Evolutionary conservation across 2,329 filamentous ascomycete species (phyloP).

Genomic region (Hortaea werneckii): DNA sequence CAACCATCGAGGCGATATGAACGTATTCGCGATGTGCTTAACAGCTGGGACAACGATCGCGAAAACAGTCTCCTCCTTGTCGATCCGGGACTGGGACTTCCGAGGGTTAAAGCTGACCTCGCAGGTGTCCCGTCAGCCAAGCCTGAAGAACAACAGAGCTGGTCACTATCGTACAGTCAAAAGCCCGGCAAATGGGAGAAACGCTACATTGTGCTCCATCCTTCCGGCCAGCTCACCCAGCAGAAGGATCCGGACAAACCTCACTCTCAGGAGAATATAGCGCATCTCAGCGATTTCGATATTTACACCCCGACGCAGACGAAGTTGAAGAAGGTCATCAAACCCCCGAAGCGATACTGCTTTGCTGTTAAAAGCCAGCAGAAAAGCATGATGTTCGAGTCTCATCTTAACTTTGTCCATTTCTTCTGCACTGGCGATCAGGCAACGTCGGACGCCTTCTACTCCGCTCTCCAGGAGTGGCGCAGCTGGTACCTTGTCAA

Average conservation of each 20-base stretch:
- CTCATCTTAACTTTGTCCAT: no score
- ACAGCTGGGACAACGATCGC: no score
- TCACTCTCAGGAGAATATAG: conserved; percentile 61
- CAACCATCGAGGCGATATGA: no score
- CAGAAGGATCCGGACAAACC: conserved; percentile 60
- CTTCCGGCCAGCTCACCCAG: conserved; percentile 60
- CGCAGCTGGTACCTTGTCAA: no score
- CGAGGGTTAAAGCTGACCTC: conserved; percentile 56
- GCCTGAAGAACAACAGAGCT: conserved; percentile 53
- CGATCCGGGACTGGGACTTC: conserved; percentile 43
- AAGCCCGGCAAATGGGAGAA: conserved; percentile 82
- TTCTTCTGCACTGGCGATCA: no score
- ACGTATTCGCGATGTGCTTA: no score
- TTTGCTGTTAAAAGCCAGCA: conserved; percentile 89
- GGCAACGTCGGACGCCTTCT: no score
- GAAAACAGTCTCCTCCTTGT: no score
- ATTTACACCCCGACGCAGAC: conserved; percentile 68
- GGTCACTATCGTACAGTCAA: conserved; percentile 71
- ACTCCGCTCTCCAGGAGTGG: no score
- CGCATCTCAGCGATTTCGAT: conserved; percentile 85
- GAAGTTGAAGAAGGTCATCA: conserved; percentile 60
- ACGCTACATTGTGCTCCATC: conserved; percentile 62
- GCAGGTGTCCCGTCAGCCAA: conserved; percentile 52
- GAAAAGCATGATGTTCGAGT: no score
- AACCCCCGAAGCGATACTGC: conserved; percentile 74